These are phyloP conservation scores for Irineochytrium annulatum DNA, from an alignment of 192 early-diverging fungal species.

Conservation along the genomic window DNA sequence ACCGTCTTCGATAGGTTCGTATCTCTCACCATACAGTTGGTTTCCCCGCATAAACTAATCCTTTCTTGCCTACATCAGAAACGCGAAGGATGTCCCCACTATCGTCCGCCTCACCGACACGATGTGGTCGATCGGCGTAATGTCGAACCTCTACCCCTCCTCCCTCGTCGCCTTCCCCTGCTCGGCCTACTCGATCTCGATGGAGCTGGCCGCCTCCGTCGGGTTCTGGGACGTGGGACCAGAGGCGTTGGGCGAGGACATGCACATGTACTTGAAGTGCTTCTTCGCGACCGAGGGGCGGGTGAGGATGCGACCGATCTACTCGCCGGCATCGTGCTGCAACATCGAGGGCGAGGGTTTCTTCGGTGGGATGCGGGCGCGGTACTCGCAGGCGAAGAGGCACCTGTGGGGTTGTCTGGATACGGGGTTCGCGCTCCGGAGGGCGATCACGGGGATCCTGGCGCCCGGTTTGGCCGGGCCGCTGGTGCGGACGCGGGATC, in stretches of 20 bases:
- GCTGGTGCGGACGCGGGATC: neutral
- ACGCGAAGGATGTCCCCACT: constrained; percentile 65
- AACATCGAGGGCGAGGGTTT: constrained; percentile 55
- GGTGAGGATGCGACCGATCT: constrained; percentile 65
- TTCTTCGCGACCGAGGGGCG: constrained; percentile 68
- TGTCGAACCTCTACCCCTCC: constrained; percentile 65
- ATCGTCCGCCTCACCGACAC: constrained; percentile 69
- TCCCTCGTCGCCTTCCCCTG: constrained; percentile 67
- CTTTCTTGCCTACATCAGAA: constrained; percentile 31
- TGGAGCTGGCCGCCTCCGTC: constrained; percentile 66
- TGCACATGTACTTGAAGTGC: constrained; percentile 81
- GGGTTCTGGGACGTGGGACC: constrained; percentile 74
- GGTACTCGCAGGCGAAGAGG: constrained; percentile 62
- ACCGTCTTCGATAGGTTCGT: constrained; percentile 42
- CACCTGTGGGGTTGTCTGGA: constrained; percentile 64
- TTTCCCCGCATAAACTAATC: constrained; percentile 46
- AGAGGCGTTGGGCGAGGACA: constrained; percentile 77
- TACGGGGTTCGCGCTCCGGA: constrained; percentile 47
- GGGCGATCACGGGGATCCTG: constrained; percentile 20
- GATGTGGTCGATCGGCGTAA: constrained; percentile 71
- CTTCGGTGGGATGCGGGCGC: constrained; percentile 44
- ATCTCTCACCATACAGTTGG: neutral
- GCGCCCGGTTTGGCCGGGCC: constrained; percentile 23
- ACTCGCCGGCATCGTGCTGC: constrained; percentile 61
- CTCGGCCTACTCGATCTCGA: constrained; percentile 69